These are phyloP conservation scores for Hansenula lynferdii DNA, from an alignment of 1,139 yeast genomes.

Conservation along the genomic window DNA sequence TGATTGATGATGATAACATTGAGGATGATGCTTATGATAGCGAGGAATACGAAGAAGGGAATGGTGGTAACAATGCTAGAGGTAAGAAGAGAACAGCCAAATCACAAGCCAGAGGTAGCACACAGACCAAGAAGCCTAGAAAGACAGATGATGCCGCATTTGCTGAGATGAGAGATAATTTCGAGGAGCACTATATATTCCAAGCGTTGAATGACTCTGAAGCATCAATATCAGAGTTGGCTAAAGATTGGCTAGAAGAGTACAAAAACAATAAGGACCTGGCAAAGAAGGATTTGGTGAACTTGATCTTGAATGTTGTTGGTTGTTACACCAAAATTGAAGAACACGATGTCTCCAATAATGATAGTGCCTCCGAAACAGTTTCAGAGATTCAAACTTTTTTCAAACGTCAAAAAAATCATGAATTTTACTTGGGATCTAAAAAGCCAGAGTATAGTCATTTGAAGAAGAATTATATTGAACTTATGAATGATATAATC, in stretches of 20 bases:
- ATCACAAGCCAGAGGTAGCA: not conserved
- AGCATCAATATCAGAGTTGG: constrained; percentile 53
- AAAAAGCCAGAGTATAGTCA: constrained; percentile 49
- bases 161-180: constrained; percentile 30
- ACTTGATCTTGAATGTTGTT: constrained; percentile 61
- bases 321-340: constrained; percentile 68
- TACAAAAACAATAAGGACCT: constrained; percentile 37
- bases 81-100: constrained; percentile 11
- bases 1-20: constrained; percentile 4
- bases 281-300: constrained; percentile 60
- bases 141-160: constrained; percentile 5
- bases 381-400: constrained; percentile 65
- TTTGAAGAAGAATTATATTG: constrained; percentile 49
- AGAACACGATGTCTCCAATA: constrained; percentile 71
- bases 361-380: constrained; percentile 73
- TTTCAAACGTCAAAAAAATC: constrained; percentile 59
- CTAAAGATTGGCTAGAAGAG: constrained; percentile 66
- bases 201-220: constrained; percentile 50
- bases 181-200: constrained; percentile 50
- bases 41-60: constrained; percentile 9
- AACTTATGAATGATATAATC: constrained; percentile 52
- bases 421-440: constrained; percentile 67
- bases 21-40: constrained; percentile 19
- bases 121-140: constrained; percentile 8
- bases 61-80: constrained; percentile 3